Evolutionary conservation across 169 alveolate genomes (phyloP), one percentile per base, ranked within the genome.

Genomic region (Perkinsus olseni): DNA sequence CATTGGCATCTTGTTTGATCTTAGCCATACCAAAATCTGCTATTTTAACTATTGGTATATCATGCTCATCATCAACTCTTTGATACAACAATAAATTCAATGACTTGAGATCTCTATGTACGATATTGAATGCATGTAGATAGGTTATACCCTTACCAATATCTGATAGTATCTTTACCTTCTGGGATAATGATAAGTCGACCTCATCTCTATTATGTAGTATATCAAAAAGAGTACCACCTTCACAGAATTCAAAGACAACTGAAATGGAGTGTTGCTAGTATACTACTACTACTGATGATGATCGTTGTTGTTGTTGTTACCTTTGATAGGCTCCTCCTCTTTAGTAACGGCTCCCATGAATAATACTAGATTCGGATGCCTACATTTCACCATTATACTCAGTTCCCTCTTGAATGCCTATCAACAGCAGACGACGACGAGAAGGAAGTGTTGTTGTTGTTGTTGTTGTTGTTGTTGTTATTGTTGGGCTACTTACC

Each of bases 101-200:
- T 39, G 97, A 94, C 92, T 97, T 97, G 74, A 97, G 94, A 95
- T 97, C 99, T 90, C 99, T 93, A 93, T 97, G 99, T 0, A 97
- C 93, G 50, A 97, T 94, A 34, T 95, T 93, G 92, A 48, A 93
- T 31, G 94, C 82, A 93, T 97, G 99, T 34, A 97, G 95, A 94
- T 95, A 96, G 91, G 92, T 92, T 96, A 97, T 95, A 28, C 98
- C 99, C 74, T 94, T 95, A 8, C 98, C 98, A 20, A 97, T 95
- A 95, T 97, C 98, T 24, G 93, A 45, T 10, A 96, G 95, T 74
- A 97, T 97, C 91, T 95, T 94, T 8, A 96, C 91, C 37, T 95
- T 94, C 94, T 96, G 97, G 28, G 28, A 24, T 24, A 17, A 39
- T 91, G 62, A 91, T 39, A 91, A 91, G 38, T 82, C 36, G 0